Evolutionary conservation across 2,329 filamentous ascomycete species (phyloP).

Genomic region (Penicillium expansum): DNA sequence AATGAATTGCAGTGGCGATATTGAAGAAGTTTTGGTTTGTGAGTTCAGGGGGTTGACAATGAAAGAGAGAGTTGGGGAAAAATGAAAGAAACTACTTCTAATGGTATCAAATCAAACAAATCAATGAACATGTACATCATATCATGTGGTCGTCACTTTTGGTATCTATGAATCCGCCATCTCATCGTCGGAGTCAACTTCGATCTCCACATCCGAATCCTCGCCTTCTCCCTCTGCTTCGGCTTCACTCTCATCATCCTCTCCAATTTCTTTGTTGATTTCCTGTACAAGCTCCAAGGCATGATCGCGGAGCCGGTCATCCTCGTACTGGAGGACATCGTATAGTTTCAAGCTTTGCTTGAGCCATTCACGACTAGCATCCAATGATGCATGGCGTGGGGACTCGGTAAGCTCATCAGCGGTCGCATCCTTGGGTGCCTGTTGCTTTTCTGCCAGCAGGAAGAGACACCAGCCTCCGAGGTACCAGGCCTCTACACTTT

Average conservation of each 20-base stretch:
- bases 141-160: constrained; percentile 20
- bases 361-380: constrained; percentile 78
- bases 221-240: constrained; percentile 52
- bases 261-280: constrained; percentile 64
- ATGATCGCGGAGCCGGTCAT: constrained; percentile 46
- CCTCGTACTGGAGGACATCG: constrained; percentile 70
- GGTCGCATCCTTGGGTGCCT: constrained; percentile 38
- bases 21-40: constrained; percentile 11
- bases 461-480: constrained; percentile 91
- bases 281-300: constrained; percentile 46
- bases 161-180: constrained; percentile 51
- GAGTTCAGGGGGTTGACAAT: not conserved
- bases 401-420: constrained; percentile 44
- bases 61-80: not conserved
- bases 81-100: constrained; percentile 16
- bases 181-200: constrained; percentile 52
- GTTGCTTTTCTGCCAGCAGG: constrained; percentile 55
- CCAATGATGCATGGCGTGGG: constrained; percentile 62
- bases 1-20: constrained; percentile 15
- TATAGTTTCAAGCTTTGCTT: constrained; percentile 79
- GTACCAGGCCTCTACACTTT: constrained; percentile 96
- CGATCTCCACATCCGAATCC: constrained; percentile 53
- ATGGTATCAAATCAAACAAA: constrained; percentile 34
- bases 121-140: constrained; percentile 27
- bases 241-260: constrained; percentile 56